Evolutionary conservation across 306 rosid genomes (phyloP).

Genomic region (Cucurbita argyrosperma): DNA sequence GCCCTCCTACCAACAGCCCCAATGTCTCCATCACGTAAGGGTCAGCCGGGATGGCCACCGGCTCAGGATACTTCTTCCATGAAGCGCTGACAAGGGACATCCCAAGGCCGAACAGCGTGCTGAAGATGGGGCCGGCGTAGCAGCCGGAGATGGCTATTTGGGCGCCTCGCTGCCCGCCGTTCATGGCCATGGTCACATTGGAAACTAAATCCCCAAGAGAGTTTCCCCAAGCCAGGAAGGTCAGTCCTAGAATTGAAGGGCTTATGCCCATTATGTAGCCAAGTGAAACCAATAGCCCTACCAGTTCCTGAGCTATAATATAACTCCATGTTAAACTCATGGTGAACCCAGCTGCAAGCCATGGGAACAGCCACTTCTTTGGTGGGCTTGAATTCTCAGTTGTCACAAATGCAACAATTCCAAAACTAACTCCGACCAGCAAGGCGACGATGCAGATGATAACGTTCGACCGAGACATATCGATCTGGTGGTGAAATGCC

Average conservation of each 20-base stretch:
- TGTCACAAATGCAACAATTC: conserved; percentile 31
- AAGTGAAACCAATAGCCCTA: conserved; percentile 42
- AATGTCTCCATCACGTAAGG: conserved; percentile 31
- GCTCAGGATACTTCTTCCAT: conserved; percentile 32
- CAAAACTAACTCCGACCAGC: conserved; percentile 36
- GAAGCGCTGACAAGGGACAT: conserved; percentile 40
- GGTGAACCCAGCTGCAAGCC: conserved; percentile 55
- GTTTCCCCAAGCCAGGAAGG: conserved; percentile 92
- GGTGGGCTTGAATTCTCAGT: conserved; percentile 47
- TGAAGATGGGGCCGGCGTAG: conserved; percentile 73
- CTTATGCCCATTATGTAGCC: conserved; percentile 55
- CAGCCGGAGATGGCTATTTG: conserved; percentile 75
- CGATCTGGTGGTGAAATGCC: conserved; percentile 21
- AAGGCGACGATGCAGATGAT: conserved; percentile 17
- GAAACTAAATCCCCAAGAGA: conserved; percentile 69
- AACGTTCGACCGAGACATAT: conserved; percentile 7
- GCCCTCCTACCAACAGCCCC: conserved; percentile 36
- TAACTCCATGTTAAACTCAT: conserved; percentile 85
- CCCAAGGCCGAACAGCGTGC: conserved; percentile 55
- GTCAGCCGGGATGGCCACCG: conserved; percentile 31
- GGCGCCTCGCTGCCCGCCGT: conserved; percentile 60
- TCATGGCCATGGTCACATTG: conserved; percentile 51
- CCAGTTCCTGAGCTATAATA: conserved; percentile 52
- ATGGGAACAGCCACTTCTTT: conserved; percentile 35
- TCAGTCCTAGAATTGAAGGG: conserved; percentile 70